phyloP scores from a whole-genome alignment of 768 basidiomycete species.

The Suillus paluster region DNA sequence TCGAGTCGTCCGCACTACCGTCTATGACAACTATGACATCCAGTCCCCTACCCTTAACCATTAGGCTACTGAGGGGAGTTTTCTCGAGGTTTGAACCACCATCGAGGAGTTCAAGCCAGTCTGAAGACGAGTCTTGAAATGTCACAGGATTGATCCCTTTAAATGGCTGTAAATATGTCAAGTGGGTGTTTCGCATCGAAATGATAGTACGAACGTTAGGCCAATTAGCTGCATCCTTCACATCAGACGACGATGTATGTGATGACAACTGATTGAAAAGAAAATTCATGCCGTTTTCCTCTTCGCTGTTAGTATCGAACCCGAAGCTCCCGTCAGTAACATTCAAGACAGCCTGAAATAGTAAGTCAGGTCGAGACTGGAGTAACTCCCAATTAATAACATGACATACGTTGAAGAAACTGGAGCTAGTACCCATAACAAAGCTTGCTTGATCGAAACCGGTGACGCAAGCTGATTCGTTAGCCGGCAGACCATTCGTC shows the following conservation, averaged over 20 bases:
- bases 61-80: conserved; percentile 70
- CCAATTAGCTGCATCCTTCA: conserved; percentile 57
- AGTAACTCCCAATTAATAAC: background rate
- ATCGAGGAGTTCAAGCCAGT: conserved; percentile 68
- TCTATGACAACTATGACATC: conserved; percentile 84
- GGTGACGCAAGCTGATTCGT: conserved; percentile 63
- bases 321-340: conserved; percentile 44
- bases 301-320: conserved; percentile 38
- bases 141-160: conserved; percentile 49
- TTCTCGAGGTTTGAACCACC: conserved; percentile 74
- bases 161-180: conserved; percentile 45
- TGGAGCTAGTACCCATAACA: conserved; percentile 76
- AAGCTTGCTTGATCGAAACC: conserved; percentile 79
- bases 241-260: conserved; percentile 57
- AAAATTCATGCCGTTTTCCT: conserved; percentile 46
- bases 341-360: conserved; percentile 53
- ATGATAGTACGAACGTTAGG: conserved; percentile 47
- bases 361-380: background rate
- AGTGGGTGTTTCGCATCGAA: conserved; percentile 4
- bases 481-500: conserved; percentile 56
- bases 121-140: conserved; percentile 56
- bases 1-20: conserved; percentile 57
- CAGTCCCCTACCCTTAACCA: conserved; percentile 68
- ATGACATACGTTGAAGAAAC: conserved; percentile 60
- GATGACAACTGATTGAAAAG: conserved; percentile 52